Conservation (phyloP, 2,329 filamentous ascomycete genomes). For the Colletotrichum sansevieriae region DNA sequence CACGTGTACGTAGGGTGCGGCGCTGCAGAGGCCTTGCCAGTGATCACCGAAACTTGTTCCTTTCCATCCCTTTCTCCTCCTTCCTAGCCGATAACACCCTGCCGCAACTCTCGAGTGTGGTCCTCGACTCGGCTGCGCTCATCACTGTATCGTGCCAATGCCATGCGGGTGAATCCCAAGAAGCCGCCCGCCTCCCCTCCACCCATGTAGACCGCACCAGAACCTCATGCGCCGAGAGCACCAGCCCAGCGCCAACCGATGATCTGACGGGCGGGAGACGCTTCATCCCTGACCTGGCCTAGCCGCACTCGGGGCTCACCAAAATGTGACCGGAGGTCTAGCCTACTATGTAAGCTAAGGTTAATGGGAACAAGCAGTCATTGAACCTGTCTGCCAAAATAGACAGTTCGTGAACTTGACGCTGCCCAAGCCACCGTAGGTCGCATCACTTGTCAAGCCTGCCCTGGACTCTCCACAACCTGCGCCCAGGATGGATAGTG, state of each 20-base stretch:
- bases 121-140: constrained; percentile 3
- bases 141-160: constrained; percentile 4
- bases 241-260: constrained; percentile 25
- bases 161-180: background rate
- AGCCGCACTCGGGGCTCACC: background rate
- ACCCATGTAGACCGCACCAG: constrained; percentile 2
- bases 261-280: constrained; percentile 23
- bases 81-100: background rate
- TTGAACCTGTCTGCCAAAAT: background rate
- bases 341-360: constrained; percentile 6
- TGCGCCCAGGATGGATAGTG: background rate
- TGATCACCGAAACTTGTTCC: constrained; percentile 40
- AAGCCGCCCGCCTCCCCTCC: background rate
- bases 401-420: constrained; percentile 18
- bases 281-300: constrained; percentile 1
- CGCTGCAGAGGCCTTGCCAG: constrained; percentile 6
- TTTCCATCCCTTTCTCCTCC: background rate
- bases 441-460: constrained; percentile 3
- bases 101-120: constrained; percentile 9
- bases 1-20: background rate
- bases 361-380: background rate
- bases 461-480: background rate
- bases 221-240: constrained; percentile 34
- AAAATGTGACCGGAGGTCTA: constrained; percentile 13
- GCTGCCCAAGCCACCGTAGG: constrained; percentile 12